Evolutionary conservation across 2,329 filamentous ascomycete genomes (phyloP).

Genomic region (Tolypocladium cylindrosporum): DNA sequence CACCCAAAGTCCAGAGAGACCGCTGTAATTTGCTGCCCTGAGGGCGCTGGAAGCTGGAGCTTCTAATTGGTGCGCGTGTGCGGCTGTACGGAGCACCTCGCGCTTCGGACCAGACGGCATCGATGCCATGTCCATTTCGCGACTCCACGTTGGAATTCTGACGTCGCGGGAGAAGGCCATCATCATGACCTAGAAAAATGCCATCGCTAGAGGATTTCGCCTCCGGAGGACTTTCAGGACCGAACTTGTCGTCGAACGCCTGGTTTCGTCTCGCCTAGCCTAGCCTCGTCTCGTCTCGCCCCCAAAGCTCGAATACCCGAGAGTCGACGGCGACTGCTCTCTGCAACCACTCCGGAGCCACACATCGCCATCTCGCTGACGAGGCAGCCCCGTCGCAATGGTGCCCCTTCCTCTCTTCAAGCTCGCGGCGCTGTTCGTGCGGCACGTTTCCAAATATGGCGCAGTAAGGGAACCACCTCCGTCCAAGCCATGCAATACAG

Average conservation of each 20-base stretch:
- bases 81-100: neutral
- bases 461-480: conserved; percentile 38
- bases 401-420: conserved; percentile 59
- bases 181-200: neutral
- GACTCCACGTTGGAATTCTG: neutral
- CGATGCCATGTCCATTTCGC: neutral
- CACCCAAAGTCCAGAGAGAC: neutral
- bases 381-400: conserved; percentile 29
- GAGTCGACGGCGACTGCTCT: neutral
- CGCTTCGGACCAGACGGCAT: neutral
- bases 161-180: neutral
- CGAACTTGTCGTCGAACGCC: neutral
- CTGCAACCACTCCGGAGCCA: neutral
- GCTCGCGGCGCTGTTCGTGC: conserved; percentile 52
- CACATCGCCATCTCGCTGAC: neutral
- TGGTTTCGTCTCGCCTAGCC: neutral
- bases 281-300: neutral
- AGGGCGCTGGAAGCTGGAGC: too few species aligned
- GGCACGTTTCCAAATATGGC: conserved; percentile 60
- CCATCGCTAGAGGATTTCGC: neutral
- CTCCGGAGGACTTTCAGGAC: neutral
- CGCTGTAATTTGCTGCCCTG: neutral
- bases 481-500: neutral
- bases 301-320: neutral
- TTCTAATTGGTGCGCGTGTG: neutral